phyloP scores from a whole-genome alignment of 73 alveolate genomes.

The Urostyla sp. region DNA sequence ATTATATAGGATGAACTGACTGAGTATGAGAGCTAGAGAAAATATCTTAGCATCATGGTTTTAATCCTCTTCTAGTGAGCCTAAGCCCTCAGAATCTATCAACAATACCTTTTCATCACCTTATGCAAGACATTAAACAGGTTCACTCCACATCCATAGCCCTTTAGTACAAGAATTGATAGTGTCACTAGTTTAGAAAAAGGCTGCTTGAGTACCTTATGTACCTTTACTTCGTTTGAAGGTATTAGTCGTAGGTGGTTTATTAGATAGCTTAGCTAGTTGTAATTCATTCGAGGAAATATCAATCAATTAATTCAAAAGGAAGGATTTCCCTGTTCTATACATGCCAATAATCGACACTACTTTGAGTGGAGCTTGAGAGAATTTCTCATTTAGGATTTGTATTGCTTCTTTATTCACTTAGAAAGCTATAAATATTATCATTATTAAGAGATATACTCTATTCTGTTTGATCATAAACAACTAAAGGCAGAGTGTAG shows the following conservation, averaged over 20 bases:
- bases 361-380: slow-evolving; percentile 47
- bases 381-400: background rate
- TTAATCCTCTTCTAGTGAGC: slow-evolving; percentile 92
- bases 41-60: slow-evolving; percentile 94
- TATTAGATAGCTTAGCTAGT: background rate
- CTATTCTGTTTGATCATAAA: no score
- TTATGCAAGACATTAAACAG: slow-evolving; percentile 83
- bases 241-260: slow-evolving; percentile 50
- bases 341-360: slow-evolving; percentile 96
- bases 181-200: slow-evolving; percentile 91
- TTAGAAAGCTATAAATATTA: background rate
- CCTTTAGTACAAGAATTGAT: slow-evolving; percentile 92
- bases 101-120: slow-evolving; percentile 73
- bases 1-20: slow-evolving; percentile 84
- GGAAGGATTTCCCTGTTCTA: slow-evolving; percentile 96
- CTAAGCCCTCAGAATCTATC: slow-evolving; percentile 95
- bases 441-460: no score
- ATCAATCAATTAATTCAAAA: slow-evolving; percentile 88
- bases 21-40: slow-evolving; percentile 81
- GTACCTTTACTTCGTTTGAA: slow-evolving; percentile 53
- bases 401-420: slow-evolving; percentile 13
- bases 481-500: no score
- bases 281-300: background rate
- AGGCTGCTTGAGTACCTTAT: slow-evolving; percentile 43
- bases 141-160: slow-evolving; percentile 95